Percentiles rank a stretch among this genome's conserved stretches.
phyloP scores from a whole-genome alignment of 129 eudicot species.

The Rutidosis leptorrhynchoides region DNA sequence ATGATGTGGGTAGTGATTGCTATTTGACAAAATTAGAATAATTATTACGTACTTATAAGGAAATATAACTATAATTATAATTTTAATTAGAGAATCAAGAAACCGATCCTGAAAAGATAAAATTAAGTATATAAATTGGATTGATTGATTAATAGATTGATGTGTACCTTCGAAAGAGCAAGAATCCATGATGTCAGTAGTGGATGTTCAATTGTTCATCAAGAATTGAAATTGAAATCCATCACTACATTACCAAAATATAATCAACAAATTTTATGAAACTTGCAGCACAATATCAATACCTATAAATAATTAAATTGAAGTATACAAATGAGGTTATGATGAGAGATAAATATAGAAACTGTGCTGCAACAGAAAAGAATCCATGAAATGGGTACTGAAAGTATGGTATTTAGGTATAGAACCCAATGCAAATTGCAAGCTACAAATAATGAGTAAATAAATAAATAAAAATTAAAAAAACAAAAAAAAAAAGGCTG shows the following conservation, averaged over 20 bases:
- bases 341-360: constrained; percentile 22
- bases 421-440: constrained; percentile 27
- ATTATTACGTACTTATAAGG: too few species aligned
- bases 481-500: not conserved
- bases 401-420: constrained; percentile 20
- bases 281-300: constrained; percentile 7
- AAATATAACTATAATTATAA: too few species aligned
- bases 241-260: constrained; percentile 23
- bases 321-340: not conserved
- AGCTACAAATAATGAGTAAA: not conserved
- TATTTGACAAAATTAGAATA: too few species aligned
- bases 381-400: constrained; percentile 32
- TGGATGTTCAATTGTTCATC: constrained; percentile 10
- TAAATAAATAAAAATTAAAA: not conserved
- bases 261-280: not conserved
- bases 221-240: constrained; percentile 28
- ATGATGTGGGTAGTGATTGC: not conserved
- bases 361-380: constrained; percentile 35
- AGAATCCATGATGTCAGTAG: constrained; percentile 35
- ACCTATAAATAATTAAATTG: not conserved
- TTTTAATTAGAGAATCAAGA: too few species aligned
- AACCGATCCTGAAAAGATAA: constrained; percentile 19
- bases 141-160: constrained; percentile 15
- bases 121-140: constrained; percentile 12
- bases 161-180: constrained; percentile 34